These are phyloP conservation scores for Manihot esculenta DNA, from an alignment of 441 rosid species.

Conservation along the genomic window DNA sequence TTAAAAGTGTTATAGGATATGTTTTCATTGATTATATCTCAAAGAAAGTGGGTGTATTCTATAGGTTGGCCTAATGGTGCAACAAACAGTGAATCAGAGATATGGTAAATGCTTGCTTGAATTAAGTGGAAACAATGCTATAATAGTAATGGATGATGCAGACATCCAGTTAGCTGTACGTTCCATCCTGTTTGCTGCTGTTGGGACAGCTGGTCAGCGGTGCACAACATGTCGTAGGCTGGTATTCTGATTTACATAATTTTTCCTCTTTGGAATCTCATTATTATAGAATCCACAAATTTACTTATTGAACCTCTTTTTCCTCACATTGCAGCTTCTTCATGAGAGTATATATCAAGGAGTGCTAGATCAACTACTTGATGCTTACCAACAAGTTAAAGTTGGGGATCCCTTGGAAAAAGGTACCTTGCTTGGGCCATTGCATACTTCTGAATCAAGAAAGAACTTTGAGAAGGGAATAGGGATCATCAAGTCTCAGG, in stretches of 20 bases:
- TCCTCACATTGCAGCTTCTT: constrained; percentile 58
- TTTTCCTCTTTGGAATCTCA: constrained; percentile 15
- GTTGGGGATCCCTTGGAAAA: constrained; percentile 95
- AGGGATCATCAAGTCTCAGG: constrained; percentile 90
- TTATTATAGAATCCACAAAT: constrained; percentile 1
- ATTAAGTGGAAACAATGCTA: constrained; percentile 94
- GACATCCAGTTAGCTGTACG: constrained; percentile 81
- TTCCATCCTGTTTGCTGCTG: constrained; percentile 90
- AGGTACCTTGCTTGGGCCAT: constrained; percentile 83
- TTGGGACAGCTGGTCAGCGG: constrained; percentile 98
- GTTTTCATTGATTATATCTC: background rate
- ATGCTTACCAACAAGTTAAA: constrained; percentile 81
- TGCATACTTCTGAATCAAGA: constrained; percentile 76
- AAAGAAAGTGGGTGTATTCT: background rate
- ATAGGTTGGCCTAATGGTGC: constrained; percentile 84
- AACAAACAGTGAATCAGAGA: constrained; percentile 77
- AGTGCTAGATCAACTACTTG: constrained; percentile 69
- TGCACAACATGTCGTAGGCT: constrained; percentile 99
- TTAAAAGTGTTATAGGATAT: too few species aligned
- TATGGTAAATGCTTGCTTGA: constrained; percentile 93
- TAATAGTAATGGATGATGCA: constrained; percentile 91
- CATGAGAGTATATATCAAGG: constrained; percentile 80
- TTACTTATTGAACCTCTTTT: constrained; percentile 11
- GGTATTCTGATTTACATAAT: constrained; percentile 41
- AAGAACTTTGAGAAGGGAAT: constrained; percentile 82